Conservation (phyloP, 1,284 basidiomycete genomes). For the Earliella scabrosa region DNA sequence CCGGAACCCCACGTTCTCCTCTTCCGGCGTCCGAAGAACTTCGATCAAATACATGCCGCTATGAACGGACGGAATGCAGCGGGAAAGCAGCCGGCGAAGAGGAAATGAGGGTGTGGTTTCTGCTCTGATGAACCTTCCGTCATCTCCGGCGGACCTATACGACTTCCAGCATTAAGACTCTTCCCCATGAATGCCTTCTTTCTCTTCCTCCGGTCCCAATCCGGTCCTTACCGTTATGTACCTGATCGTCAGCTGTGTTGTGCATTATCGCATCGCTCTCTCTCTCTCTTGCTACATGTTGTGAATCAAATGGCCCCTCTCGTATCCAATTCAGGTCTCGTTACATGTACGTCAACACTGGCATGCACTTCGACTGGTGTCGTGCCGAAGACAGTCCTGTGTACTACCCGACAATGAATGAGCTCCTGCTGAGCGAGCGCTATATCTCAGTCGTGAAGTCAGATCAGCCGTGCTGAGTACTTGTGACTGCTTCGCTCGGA, state of each 20-base stretch:
- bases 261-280: constrained; percentile 28
- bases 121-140: background rate
- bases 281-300: constrained; percentile 23
- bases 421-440: no score
- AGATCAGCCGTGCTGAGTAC: no score
- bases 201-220: constrained; percentile 10
- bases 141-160: constrained; percentile 1
- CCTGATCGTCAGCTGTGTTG: constrained; percentile 25
- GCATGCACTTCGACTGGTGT: background rate
- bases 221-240: constrained; percentile 18
- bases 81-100: constrained; percentile 33
- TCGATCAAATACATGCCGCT: constrained; percentile 39
- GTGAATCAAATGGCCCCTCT: constrained; percentile 17
- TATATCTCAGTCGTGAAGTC: no score
- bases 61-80: constrained; percentile 21
- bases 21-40: constrained; percentile 76
- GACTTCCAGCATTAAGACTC: constrained; percentile 8
- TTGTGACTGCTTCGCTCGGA: background rate
- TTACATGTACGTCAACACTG: no score
- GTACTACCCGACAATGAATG: no score
- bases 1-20: constrained; percentile 88
- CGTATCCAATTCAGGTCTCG: no score
- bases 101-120: constrained; percentile 29
- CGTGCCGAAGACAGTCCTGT: no score
- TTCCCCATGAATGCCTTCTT: constrained; percentile 11